Conservation (phyloP, 2,329 filamentous ascomycete genomes). For the Huntiella bhutanensis region DNA sequence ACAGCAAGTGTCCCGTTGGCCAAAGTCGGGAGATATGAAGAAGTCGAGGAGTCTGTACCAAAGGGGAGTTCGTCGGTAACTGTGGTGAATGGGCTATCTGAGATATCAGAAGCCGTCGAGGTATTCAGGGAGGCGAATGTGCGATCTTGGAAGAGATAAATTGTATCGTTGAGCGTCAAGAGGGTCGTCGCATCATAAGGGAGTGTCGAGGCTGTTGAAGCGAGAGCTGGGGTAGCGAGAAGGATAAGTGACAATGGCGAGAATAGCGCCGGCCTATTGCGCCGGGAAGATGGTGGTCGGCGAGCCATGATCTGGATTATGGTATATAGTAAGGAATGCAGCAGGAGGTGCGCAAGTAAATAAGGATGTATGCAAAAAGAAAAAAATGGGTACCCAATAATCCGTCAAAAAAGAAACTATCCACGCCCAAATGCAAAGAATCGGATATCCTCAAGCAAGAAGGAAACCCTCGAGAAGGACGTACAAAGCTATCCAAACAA, state of each 20-base stretch:
- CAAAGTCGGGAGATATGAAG: conserved; percentile 48
- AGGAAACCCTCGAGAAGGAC: not conserved
- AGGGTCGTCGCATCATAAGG: conserved; percentile 10
- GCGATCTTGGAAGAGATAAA: conserved; percentile 43
- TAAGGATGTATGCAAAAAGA: not conserved
- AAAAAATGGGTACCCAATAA: no score
- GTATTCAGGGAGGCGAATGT: conserved; percentile 38
- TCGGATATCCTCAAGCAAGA: no score
- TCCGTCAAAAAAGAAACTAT: no score
- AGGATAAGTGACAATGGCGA: conserved; percentile 1
- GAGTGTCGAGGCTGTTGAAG: conserved; percentile 2
- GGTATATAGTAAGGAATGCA: not conserved
- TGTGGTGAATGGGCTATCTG: conserved; percentile 28
- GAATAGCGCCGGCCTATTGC: not conserved
- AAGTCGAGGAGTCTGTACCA: conserved; percentile 26
- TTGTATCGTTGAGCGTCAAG: conserved; percentile 22
- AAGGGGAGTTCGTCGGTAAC: conserved; percentile 46
- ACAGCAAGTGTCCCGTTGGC: conserved; percentile 49
- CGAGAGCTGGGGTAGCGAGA: conserved; percentile 1
- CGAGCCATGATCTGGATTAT: not conserved
- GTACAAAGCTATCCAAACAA: not conserved
- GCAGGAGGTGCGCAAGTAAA: not conserved
- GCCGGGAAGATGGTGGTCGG: not conserved
- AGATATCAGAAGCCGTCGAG: conserved; percentile 30
- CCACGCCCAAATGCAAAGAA: not conserved